Evolutionary conservation across 2,329 filamentous ascomycete species (phyloP).

Genomic region (Fusarium burgessii): DNA sequence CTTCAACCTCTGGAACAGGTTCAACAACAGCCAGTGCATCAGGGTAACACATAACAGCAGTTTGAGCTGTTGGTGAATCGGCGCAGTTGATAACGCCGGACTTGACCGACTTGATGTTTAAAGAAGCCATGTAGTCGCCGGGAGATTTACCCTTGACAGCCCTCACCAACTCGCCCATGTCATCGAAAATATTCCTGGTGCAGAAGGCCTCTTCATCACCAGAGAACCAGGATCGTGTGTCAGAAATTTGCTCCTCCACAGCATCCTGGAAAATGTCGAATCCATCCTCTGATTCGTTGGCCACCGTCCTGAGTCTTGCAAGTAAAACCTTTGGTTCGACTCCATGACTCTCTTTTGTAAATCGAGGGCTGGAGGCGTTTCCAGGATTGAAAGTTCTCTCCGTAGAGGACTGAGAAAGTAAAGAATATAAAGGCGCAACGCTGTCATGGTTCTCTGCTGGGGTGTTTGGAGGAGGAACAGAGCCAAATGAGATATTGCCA

Average conservation of each 20-base stretch:
- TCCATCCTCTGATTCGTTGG: not conserved
- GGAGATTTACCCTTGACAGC: not conserved
- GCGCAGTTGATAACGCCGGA: not conserved
- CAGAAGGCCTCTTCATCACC: accelerated
- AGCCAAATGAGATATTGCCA: not conserved
- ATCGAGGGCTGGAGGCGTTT: not conserved
- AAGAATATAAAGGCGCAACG: too few species aligned
- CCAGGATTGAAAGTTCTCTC: not conserved
- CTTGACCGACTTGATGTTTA: not conserved
- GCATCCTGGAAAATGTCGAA: too few species aligned
- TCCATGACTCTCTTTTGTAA: not conserved
- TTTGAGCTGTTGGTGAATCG: not conserved
- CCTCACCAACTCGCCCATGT: not conserved
- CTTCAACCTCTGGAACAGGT: not conserved
- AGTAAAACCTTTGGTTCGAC: not conserved
- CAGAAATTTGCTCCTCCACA: not conserved
- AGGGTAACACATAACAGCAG: not conserved
- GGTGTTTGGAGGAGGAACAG: not conserved
- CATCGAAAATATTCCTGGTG: not conserved
- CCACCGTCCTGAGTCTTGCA: not conserved
- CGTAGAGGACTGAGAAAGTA: not conserved
- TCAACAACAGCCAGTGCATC: not conserved
- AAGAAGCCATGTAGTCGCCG: not conserved
- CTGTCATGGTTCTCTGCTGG: not conserved
- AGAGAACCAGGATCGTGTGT: not conserved